Conservation (phyloP, 1,284 basidiomycete genomes). For the Ustilago xerochloae region DNA sequence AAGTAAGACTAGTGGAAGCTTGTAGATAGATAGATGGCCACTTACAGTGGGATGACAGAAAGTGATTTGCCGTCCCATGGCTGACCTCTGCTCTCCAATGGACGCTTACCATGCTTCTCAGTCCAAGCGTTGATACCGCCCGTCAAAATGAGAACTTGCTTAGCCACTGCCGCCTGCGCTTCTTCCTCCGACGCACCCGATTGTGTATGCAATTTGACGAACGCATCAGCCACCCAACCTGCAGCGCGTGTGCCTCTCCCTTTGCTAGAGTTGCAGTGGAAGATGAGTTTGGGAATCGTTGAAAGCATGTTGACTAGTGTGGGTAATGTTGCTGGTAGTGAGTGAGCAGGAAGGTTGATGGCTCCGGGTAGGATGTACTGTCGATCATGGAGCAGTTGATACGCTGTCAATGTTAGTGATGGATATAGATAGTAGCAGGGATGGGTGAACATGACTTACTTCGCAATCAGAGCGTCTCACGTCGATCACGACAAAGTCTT, state of each 20-base stretch:
- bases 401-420: not conserved
- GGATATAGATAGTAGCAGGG: not conserved
- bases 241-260: slow-evolving; percentile 59
- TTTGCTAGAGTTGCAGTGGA: slow-evolving; percentile 66
- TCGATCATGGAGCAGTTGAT: not conserved
- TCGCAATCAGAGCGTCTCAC: slow-evolving; percentile 56
- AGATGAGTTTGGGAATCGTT: slow-evolving; percentile 59
- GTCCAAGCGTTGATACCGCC: slow-evolving; percentile 62
- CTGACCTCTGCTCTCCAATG: slow-evolving; percentile 38
- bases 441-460: slow-evolving; percentile 20
- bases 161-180: slow-evolving; percentile 25
- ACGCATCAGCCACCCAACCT: slow-evolving; percentile 64
- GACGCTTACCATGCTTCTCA: slow-evolving; percentile 39
- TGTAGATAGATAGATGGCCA: slow-evolving; percentile 5
- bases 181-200: slow-evolving; percentile 14
- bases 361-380: slow-evolving; percentile 65
- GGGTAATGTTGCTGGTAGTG: slow-evolving; percentile 64
- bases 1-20: no score
- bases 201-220: slow-evolving; percentile 35
- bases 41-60: slow-evolving; percentile 30
- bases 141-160: slow-evolving; percentile 54
- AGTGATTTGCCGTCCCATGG: slow-evolving; percentile 40
- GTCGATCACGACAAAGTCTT: slow-evolving; percentile 55
- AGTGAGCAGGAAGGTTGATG: slow-evolving; percentile 68
- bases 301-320: slow-evolving; percentile 60